Base-by-base conservation (phyloP, 768 basidiomycete species). In the Lactarius deliciosus region DNA sequence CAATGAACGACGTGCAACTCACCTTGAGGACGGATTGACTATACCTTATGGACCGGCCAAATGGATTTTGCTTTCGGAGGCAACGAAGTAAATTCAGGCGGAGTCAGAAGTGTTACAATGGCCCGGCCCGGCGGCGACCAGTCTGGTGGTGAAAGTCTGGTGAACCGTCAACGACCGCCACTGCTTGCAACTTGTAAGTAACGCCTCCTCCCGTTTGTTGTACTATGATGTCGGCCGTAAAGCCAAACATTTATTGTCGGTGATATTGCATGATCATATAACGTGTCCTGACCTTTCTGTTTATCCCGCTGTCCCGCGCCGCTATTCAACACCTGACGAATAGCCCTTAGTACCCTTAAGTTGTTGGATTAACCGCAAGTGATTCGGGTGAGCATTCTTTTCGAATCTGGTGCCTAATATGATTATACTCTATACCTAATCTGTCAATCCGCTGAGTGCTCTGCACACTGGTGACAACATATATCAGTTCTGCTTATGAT, bases 241-340 rank as follows among this genome's bases (percentile, higher is more conserved):
- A 73, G 76, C 79, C 75, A 77, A 70, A 72, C 82, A 89, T 89
- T 88, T 90, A 87, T 89, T 90, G 87, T 89, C 86, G 71, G 73
- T 77, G 75, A 77, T 70, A 69, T 63, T 60, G 61, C 69, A 75
- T 87, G 87, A 88, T 83, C 78, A 76, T 79, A 85, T 77, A 57
- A 66, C 72, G 76, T 75, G 74, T 78, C 68, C 83, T 87, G 86
- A 86, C 63, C 57, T 62, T 45, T 56, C 64, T 64, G 32, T 65
- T 28, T 64, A 30, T 25, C 66, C 20, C 3, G 30, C 13, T 43
- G n/a, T 55, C 45, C 5, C 55, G 30, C 30, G 56, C n/a, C 22
- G 25, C 2, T 8, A 32, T 30, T 32, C 45, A 53, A 47, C 25
- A n/a, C 40, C 62, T 59, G 47, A 66, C 55, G 5, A 43, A 5